Conservation (phyloP, 1,284 basidiomycete species). For the Pascua sp. region DNA sequence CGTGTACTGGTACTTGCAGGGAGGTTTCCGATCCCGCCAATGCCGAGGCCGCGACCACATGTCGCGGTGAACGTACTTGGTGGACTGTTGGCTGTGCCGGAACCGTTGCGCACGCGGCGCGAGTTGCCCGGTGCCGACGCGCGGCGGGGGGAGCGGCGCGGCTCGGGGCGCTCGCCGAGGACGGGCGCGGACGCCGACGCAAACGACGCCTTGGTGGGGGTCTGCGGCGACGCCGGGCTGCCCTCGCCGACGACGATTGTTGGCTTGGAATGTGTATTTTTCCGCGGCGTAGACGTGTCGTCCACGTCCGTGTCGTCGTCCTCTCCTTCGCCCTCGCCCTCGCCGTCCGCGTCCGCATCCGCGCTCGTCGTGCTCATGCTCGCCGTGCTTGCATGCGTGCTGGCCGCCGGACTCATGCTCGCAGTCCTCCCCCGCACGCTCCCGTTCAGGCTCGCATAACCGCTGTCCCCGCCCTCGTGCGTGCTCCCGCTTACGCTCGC, state of each 20-base stretch:
- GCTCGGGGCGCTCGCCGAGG: neutral
- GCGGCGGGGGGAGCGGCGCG: conserved; percentile 2
- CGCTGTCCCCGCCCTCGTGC: neutral
- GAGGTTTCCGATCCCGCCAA: neutral
- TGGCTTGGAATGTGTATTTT: too few species aligned
- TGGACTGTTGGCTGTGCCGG: neutral
- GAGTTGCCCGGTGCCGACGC: neutral
- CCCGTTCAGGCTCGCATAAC: neutral
- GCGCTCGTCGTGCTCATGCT: too few species aligned
- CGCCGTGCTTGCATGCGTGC: neutral
- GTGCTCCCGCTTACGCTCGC: neutral
- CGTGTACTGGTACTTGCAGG: neutral
- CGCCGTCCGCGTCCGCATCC: too few species aligned
- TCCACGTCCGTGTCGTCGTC: too few species aligned
- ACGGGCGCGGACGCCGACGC: too few species aligned
- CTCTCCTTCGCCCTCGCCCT: too few species aligned
- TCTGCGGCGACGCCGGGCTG: too few species aligned
- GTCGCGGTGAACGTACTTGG: neutral
- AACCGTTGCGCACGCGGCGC: too few species aligned
- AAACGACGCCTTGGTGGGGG: too few species aligned
- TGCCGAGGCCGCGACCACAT: neutral
- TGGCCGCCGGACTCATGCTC: neutral
- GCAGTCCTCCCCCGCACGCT: neutral
- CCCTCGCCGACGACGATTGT: too few species aligned
- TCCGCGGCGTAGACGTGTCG: too few species aligned